Evolutionary conservation across 805 yeast species (phyloP).

Genomic region (Brettanomyces sp.): DNA sequence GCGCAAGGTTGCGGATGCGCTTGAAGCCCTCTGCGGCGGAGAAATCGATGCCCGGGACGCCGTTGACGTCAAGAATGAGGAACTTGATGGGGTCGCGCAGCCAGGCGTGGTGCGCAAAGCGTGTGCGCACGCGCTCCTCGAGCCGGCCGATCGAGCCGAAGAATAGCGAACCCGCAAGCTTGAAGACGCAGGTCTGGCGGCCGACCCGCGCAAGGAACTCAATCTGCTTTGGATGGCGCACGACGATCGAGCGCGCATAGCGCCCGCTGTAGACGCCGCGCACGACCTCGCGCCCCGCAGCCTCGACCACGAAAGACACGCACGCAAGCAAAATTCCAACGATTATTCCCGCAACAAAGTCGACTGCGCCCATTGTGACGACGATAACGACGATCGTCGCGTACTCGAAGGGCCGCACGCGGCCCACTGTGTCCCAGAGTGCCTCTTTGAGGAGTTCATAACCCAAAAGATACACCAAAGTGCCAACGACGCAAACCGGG

Average conservation of each 20-base stretch:
- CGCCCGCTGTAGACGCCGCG: slow-evolving; percentile 78
- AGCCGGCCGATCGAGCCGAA: slow-evolving; percentile 94
- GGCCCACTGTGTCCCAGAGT: slow-evolving; percentile 72
- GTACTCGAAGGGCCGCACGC: slow-evolving; percentile 70
- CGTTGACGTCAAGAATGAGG: slow-evolving; percentile 75
- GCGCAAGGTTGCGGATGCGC: slow-evolving; percentile 69
- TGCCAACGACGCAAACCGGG: slow-evolving; percentile 93
- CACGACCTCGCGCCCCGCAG: slow-evolving; percentile 75
- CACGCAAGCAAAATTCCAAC: slow-evolving; percentile 90
- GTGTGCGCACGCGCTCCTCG: slow-evolving; percentile 60
- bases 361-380: slow-evolving; percentile 91
- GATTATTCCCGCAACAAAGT: slow-evolving; percentile 86
- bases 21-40: slow-evolving; percentile 95
- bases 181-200: slow-evolving; percentile 79
- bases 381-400: slow-evolving; percentile 77
- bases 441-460: slow-evolving; percentile 86
- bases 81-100: slow-evolving; percentile 60
- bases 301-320: slow-evolving; percentile 88
- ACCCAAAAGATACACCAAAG: slow-evolving; percentile 82
- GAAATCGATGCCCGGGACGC: slow-evolving; percentile 76
- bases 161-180: slow-evolving; percentile 80
- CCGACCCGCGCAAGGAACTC: slow-evolving; percentile 81
- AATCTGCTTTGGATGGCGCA: slow-evolving; percentile 83
- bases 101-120: slow-evolving; percentile 49
- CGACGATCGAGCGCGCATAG: slow-evolving; percentile 84